Evolutionary conservation across 352 stramenopile genomes (phyloP).

Genomic region (Phytophthora agathidicida): DNA sequence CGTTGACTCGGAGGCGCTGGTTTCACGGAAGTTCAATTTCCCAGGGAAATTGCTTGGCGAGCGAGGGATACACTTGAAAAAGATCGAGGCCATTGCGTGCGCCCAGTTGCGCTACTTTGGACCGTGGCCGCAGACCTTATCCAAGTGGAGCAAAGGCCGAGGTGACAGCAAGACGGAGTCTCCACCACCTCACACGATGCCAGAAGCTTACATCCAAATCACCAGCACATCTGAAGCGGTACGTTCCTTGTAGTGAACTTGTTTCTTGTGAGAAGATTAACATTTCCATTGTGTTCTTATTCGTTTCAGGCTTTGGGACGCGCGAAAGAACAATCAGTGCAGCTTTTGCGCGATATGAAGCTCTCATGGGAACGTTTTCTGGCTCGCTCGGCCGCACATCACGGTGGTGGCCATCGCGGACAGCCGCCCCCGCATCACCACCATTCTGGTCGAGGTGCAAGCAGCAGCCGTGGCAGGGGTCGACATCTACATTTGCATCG

Average conservation of each 20-base stretch:
- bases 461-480: conserved; percentile 18
- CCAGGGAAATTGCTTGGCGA: conserved; percentile 64
- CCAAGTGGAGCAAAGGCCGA: conserved; percentile 28
- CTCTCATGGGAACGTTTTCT: conserved; percentile 60
- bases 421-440: conserved; percentile 25
- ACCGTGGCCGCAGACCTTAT: conserved; percentile 35
- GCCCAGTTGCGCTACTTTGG: conserved; percentile 64
- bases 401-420: conserved; percentile 12
- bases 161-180: conserved; percentile 17
- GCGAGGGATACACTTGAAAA: conserved; percentile 70
- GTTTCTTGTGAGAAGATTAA: conserved; percentile 9
- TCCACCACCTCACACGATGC: conserved; percentile 13
- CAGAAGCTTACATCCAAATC: conserved; percentile 58
- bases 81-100: conserved; percentile 57
- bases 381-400: conserved; percentile 4
- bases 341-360: conserved; percentile 58
- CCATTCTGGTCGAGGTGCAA: conserved; percentile 11
- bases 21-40: conserved; percentile 71
- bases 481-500: conserved; percentile 38
- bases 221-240: conserved; percentile 58
- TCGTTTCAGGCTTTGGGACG: conserved; percentile 36
- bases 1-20: conserved; percentile 46
- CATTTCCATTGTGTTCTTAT: conserved; percentile 1
- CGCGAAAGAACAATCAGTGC: conserved; percentile 56
- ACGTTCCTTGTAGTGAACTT: conserved; percentile 5